Evolutionary conservation across 139 green algal species (phyloP), one percentile per base, ranked within the genome.

Genomic region (Chlorella sp.): DNA sequence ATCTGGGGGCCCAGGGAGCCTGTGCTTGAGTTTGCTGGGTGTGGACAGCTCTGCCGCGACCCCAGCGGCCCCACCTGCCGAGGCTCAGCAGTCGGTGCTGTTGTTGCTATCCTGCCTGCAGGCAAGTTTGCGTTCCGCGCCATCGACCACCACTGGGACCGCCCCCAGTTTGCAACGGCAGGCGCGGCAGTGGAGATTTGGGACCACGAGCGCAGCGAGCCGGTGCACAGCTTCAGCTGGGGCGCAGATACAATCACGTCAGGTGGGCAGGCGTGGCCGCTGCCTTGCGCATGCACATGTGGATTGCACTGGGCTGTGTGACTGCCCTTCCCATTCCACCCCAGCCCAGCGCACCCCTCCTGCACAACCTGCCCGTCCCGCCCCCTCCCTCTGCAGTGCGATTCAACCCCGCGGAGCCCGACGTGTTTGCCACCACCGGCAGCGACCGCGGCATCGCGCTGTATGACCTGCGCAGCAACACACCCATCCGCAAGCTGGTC

Each of bases 371-470:
- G 30, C 1, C 41, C 17, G 63, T 17, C 39, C 5, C 78, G 3
- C 62, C 16, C 36, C 57, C 26, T 39, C 38, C 26, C 38, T 26
- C 26, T 32, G 62, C 76, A 82, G 76, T 82, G 36, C 76, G 76
- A 25, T 74, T 70, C 74, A 62, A 47, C 84, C n/a, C 94, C 88
- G 92, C 94, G 2, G 95, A 99, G 87, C 85, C 94, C 1, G 95
- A 99, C 68, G 64, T 99, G 26, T 96, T 99, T 81, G 96, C 95
- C 55, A 96, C 91, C 26, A 95, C 93, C 1, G 96, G 94, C 84
- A 95, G 85, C 68, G 97, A 99, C 90, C 94, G 97, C n/a, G 91
- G 90, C 83, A 93, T 99, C 16, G 95, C 92, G 30, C 87, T 99
- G 73, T 99, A 99, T 86, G 97, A 99, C 90, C 82, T 99, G 83